Conservation (phyloP, 305 asterid genomes). For the Solanum hybrid region DNA sequence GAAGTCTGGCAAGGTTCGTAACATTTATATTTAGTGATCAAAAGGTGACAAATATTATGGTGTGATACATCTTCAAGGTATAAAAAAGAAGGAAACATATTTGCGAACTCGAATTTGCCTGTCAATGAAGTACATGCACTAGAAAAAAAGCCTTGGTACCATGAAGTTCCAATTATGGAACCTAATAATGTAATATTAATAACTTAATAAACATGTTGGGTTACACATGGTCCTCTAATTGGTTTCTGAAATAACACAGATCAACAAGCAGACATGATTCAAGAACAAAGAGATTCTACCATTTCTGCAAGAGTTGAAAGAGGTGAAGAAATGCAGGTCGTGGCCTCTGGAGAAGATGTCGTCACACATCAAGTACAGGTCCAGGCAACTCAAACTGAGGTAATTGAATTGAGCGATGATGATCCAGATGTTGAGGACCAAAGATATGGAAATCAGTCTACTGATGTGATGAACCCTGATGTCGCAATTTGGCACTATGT, state of each 20-base stretch:
- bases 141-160: not conserved
- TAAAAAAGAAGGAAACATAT: not conserved
- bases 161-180: not conserved
- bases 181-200: not conserved
- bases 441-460: not conserved
- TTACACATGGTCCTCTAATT: not conserved
- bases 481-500: conserved; percentile 40
- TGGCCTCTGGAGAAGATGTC: not conserved
- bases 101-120: not conserved
- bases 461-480: conserved; percentile 7
- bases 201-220: not conserved
- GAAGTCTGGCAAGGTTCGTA: not conserved
- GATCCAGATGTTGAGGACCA: conserved; percentile 26
- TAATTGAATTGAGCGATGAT: conserved; percentile 56
- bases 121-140: not conserved
- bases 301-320: not conserved
- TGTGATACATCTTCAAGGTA: not conserved
- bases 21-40: not conserved
- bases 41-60: not conserved
- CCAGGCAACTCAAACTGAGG: not conserved
- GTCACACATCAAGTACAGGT: not conserved
- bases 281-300: not conserved
- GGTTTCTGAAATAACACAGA: not conserved
- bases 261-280: not conserved
- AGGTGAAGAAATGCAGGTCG: not conserved